Base-by-base conservation (phyloP, 345 rosid species). In the Angophora floribunda region DNA sequence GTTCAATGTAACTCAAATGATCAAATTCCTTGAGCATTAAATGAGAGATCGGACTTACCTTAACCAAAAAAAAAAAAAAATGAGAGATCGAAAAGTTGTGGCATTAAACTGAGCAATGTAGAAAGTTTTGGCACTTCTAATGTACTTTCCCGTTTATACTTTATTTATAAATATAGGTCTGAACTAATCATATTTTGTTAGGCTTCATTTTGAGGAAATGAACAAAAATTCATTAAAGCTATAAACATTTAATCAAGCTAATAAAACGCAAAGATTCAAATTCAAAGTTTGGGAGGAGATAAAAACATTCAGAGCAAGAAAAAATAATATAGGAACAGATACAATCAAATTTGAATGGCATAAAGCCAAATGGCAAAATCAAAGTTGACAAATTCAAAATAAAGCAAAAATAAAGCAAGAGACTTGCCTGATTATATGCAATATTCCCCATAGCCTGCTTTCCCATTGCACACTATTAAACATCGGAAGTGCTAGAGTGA, bases 361-460 rank as follows among this genome's bases (percentile, higher is more conserved):
- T 41, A 36, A 21, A 26, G 14, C 84, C 86, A 85, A 85, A 85
- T 26, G 14, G 53, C 11, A n/a, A 85, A 47, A 51, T 85, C 15
- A 51, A n/a, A 57, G 52, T 52, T 12, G 52, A 85, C 63, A 63
- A 12, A 85, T 41, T 88, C 49, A 80, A 41, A 85, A 59, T 53
- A 47, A 28, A 84, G 78, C 87, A 87, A 80, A 41, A 85, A 59
- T 53, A 47, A 28, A 84, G 78, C 87, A 87, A 30, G 51, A 61
- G 85, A 90, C 96, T 92, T 92, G 92, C 99, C 97, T 97, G 97
- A 91, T 97, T 97, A 91, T 95, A 96, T 86, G 99, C 98, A 86
- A 97, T 95, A 90, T 96, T 97, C 87, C 99, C 99, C 99, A 97
- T 97, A 22, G 98, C 98, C 94, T 97, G 99, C 94, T 97, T 97